Evolutionary conservation across 495 filamentous ascomycete species (phyloP), one percentile per base, ranked within the genome.

Genomic region (Penicillium flavigenum): DNA sequence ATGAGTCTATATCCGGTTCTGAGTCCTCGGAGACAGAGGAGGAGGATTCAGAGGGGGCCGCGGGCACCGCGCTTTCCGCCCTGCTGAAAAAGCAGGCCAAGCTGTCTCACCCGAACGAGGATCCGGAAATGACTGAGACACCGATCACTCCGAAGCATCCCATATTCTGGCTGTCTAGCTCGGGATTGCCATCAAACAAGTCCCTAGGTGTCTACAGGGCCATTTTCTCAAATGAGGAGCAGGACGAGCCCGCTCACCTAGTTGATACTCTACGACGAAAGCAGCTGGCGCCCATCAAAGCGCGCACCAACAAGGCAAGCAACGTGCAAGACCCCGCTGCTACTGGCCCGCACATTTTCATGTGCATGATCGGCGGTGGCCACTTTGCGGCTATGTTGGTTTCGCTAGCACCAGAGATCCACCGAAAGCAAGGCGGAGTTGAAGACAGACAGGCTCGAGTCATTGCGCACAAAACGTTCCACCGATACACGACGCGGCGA

Each of bases 291-390:
- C 84, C 91, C 0, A 69, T 79, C 44, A 83, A 83, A 45, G 72
- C 82, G 7, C 79, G 68, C 27, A 68, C 66, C 47, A 72, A 73
- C 19, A 69, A 74, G 44, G 66, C 66, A 20, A 66, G 71, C 36
- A 79, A 81, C 9, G 82, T 79, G 20, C 79, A 78, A 38, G 70
- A 77, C 1, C 77, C 81, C 0, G 63, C 75, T 10, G 78, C 84
- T 27, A 82, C 88, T 2, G 82, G 82, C 41, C 89, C 90, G 6
- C 92, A 96, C 63, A 83, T 96, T 26, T 96, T 98, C 65, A 82
- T 98, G 54, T 98, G 92, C 70, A 98, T 98, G 94, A 95, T 98
- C 53, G 94, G 94, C 8, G 94, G 94, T 60, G 94, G 94, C 2
- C 94, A 98, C 64, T 98, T 98, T 68, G 94, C 94, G 0, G 95